phyloP scores from a whole-genome alignment of 768 basidiomycete species.

The Cyathus striatus region DNA sequence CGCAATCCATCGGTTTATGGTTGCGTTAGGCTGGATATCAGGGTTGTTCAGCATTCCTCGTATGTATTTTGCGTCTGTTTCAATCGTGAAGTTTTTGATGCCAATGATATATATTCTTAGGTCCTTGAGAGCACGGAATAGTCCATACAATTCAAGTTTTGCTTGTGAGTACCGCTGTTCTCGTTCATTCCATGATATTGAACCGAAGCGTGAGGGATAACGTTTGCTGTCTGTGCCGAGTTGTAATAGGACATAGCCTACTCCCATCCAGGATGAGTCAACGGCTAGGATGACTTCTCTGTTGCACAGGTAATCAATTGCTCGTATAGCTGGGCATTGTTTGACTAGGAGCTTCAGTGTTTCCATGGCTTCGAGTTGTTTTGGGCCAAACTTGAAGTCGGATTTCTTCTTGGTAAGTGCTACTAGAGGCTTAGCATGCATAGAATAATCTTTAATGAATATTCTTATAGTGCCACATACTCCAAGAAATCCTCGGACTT shows the following conservation, averaged over 20 bases:
- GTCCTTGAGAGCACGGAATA: conserved; percentile 16
- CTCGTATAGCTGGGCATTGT: conserved; percentile 15
- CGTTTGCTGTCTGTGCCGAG: conserved; percentile 9
- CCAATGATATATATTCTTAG: conserved; percentile 8
- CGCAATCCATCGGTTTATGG: conserved; percentile 36
- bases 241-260: conserved; percentile 14
- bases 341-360: conserved; percentile 19
- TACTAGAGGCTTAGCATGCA: conserved; percentile 10
- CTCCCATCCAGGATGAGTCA: conserved; percentile 20
- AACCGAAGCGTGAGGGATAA: conserved; percentile 24
- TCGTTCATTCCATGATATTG: conserved; percentile 21
- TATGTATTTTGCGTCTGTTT: conserved; percentile 36
- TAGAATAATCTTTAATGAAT: conserved; percentile 18
- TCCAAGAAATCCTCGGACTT: conserved; percentile 24
- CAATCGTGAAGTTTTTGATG: conserved; percentile 21
- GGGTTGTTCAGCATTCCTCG: conserved; percentile 38
- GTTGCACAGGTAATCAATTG: conserved; percentile 17
- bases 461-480: conserved; percentile 15
- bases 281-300: conserved; percentile 22
- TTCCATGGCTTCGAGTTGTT: conserved; percentile 9
- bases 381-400: conserved; percentile 21
- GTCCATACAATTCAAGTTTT: conserved; percentile 31
- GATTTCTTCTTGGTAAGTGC: conserved; percentile 12
- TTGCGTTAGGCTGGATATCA: conserved; percentile 25
- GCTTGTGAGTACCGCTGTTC: conserved; percentile 30